These are phyloP conservation scores for Phytophthora boehmeriae DNA, from an alignment of 352 stramenopile genomes.

Conservation along the genomic window DNA sequence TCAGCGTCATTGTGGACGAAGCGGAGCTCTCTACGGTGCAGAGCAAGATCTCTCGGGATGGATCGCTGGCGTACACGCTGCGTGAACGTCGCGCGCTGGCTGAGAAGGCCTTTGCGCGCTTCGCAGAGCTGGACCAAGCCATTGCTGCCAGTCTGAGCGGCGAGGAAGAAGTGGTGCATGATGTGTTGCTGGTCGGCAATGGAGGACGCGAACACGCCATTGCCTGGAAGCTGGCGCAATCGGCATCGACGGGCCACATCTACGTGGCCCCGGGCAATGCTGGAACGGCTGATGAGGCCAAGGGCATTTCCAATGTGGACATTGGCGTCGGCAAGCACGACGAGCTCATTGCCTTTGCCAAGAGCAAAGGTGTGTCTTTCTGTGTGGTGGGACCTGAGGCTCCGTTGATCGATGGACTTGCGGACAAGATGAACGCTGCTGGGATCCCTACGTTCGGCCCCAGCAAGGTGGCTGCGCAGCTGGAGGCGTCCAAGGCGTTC, in stretches of 20 bases:
- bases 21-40: conserved; percentile 54
- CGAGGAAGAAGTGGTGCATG: conserved; percentile 71
- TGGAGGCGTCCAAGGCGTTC: conserved; percentile 99
- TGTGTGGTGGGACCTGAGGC: conserved; percentile 98
- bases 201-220: conserved; percentile 96
- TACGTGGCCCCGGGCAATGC: conserved; percentile 93
- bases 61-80: conserved; percentile 67
- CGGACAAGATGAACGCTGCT: conserved; percentile 92
- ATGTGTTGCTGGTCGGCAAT: conserved; percentile 93
- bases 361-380: conserved; percentile 92
- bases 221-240: conserved; percentile 92
- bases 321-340: conserved; percentile 67
- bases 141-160: conserved; percentile 59
- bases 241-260: conserved; percentile 69
- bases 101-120: conserved; percentile 82
- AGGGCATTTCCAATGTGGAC: conserved; percentile 80
- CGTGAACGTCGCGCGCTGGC: conserved; percentile 72
- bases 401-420: conserved; percentile 96
- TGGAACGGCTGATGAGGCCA: conserved; percentile 64
- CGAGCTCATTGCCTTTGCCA: conserved; percentile 77
- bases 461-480: conserved; percentile 91
- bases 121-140: conserved; percentile 71
- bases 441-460: conserved; percentile 97
- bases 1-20: conserved; percentile 80
- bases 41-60: conserved; percentile 68